Evolutionary conservation across 148 eudicot species (phyloP).

Genomic region (Pouteria glomerata): DNA sequence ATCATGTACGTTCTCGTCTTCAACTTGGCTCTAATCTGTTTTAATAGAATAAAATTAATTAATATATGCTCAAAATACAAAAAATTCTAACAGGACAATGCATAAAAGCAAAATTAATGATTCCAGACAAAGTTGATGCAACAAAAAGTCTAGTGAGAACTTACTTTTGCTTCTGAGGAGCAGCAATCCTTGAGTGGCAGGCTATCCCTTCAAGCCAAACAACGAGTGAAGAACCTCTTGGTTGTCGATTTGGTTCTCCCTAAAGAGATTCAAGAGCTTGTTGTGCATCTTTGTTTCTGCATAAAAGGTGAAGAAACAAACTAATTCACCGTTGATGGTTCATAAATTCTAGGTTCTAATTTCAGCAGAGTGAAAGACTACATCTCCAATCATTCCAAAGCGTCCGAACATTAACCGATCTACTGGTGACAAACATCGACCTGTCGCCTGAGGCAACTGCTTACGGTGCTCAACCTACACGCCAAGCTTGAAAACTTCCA

Average conservation of each 20-base stretch:
- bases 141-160: not conserved
- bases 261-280: slow-evolving; percentile 36
- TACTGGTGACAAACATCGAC: slow-evolving; percentile 37
- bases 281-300: slow-evolving; percentile 44
- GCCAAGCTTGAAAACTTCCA: slow-evolving; percentile 53
- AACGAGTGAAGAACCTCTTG: slow-evolving; percentile 45
- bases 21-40: no score
- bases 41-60: no score
- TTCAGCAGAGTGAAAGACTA: slow-evolving; percentile 8
- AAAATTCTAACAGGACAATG: no score
- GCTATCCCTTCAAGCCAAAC: slow-evolving; percentile 38
- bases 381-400: not conserved
- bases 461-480: slow-evolving; percentile 33
- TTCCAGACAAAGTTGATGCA: not conserved
- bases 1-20: no score
- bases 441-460: slow-evolving; percentile 31
- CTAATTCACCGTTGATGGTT: not conserved
- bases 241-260: slow-evolving; percentile 41
- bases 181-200: slow-evolving; percentile 45
- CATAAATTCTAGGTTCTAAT: not conserved
- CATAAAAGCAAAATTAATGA: not conserved
- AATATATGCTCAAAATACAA: no score
- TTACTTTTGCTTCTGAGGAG: slow-evolving; percentile 37
- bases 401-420: slow-evolving; percentile 34
- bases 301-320: not conserved